Evolutionary conservation across 805 yeast species (phyloP), one percentile per base, ranked within the genome.

Genomic region (Saturnispora sanitii): DNA sequence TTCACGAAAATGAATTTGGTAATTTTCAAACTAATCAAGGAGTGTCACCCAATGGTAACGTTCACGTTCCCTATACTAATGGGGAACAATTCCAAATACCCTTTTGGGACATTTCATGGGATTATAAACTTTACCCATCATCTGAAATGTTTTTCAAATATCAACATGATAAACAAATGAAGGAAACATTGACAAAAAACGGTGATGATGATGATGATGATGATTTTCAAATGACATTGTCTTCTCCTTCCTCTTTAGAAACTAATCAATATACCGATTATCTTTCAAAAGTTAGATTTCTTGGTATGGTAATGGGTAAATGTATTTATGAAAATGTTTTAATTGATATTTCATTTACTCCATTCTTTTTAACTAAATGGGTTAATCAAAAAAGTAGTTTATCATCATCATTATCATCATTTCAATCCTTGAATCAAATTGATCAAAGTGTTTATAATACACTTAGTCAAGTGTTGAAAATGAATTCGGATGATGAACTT

Each of bases 241-340:
- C n/a, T n/a, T n/a, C n/a, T n/a, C n/a, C n/a, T n/a, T n/a, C n/a
- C n/a, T n/a, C n/a, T n/a, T n/a, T n/a, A n/a, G n/a, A n/a, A n/a
- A 36, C 20, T 19, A 8, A 22, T 4, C 33, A 39, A 15, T 39
- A 20, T 33, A 35, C 42, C 1, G 53, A 52, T 25, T 52, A 52
- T 38, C 36, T 52, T 23, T 53, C 67, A 41, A 54, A 70, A 47
- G 43, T 57, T 47, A 68, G 69, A 51, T 88, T 88, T 51, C 58
- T 88, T 49, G 98, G 98, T 0, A 78, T 71, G 63, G 66, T 87
- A 5, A 67, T 90, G 34, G 98, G 96, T 1, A 90, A 87, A 55
- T 88, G 96, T 53, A 64, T 90, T 3, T 86, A 84, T 55, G 95
- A 85, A 41, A 77, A 77, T 39, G 79, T 87, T 3, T 65, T 90